Evolutionary conservation across 2,329 filamentous ascomycete genomes (phyloP), one percentile per base, ranked within the genome.

Genomic region (Conoideocrella luteorostrata): DNA sequence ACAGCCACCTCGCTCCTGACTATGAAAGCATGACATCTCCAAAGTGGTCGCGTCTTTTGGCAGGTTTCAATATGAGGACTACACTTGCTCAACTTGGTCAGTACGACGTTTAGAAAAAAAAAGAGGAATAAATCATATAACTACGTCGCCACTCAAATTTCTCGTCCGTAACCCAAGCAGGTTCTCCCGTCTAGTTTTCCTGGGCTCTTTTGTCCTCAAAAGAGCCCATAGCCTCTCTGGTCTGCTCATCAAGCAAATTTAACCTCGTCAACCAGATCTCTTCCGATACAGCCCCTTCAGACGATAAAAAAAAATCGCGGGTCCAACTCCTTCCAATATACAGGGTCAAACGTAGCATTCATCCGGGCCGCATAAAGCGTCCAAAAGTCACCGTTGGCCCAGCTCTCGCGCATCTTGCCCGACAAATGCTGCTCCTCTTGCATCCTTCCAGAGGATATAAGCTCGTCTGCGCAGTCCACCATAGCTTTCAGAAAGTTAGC

Each of bases 401-500:
- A 38, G 17, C 39, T 41, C 17, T 42, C 37, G 4, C 39, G 39
- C 39, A 46, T 46, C 18, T 21, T 32, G 23, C 30, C 44, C 15
- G 44, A 46, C 7, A 46, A 20, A 12, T 39, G 39, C 10, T 46
- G 38, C 23, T 29, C 17, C 9, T 46, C 34, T 13, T 32, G 28
- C 10, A 46, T 23, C 13, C 12, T 24, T 21, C 44, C 39, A 20
- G 18, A 17, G 18, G 28, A 17, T n/a, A 42, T 26, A 21, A 23
- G 30, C 17, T 54, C 48, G n/a, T 47, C 32, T 35, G 66, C 61
- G 5, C 54, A 59, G 5, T 46, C 43, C 38, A 63, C 48, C 45
- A 70, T 45, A 0, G 52, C 59, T 2, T 32, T 24, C 0, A 70
- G 47, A 46, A 61, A 70, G 2, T 52, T 63, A 20, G 56, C 7